phyloP scores from a whole-genome alignment of 1,284 basidiomycete genomes.

The Boletellus deceptivus region DNA sequence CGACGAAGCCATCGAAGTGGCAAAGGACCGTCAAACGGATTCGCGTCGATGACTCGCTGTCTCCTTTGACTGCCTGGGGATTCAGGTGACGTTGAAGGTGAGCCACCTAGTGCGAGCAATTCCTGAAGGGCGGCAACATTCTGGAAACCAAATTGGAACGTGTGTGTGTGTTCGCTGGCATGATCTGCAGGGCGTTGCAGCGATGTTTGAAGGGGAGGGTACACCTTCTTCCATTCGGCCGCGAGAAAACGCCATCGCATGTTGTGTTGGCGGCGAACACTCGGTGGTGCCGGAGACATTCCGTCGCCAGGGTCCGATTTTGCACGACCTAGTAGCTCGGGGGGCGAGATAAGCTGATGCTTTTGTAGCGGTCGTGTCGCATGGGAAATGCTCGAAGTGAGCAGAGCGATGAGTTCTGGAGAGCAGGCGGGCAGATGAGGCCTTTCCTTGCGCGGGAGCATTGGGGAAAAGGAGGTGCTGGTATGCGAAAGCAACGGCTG shows the following conservation, averaged over 20 bases:
- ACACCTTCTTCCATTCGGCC: constrained; percentile 51
- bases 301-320: constrained; percentile 60
- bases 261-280: constrained; percentile 71
- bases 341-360: constrained; percentile 47
- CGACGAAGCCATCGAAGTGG: constrained; percentile 63
- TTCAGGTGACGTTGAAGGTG: constrained; percentile 7
- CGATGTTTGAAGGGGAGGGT: constrained; percentile 56
- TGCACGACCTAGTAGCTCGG: constrained; percentile 54
- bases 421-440: constrained; percentile 65
- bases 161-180: constrained; percentile 4
- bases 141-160: constrained; percentile 45
- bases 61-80: constrained; percentile 11
- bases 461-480: constrained; percentile 39
- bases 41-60: constrained; percentile 3
- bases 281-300: constrained; percentile 58
- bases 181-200: constrained; percentile 3
- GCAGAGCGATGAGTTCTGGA: constrained; percentile 56
- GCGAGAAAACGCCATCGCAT: constrained; percentile 66
- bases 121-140: constrained; percentile 45
- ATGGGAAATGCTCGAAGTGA: constrained; percentile 52
- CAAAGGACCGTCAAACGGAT: constrained; percentile 29
- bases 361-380: constrained; percentile 42
- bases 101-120: constrained; percentile 46
- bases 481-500: constrained; percentile 57
- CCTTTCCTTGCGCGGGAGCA: constrained; percentile 50